Conservation (phyloP, 352 stramenopile species). For the Thraustochytrium striatum region DNA sequence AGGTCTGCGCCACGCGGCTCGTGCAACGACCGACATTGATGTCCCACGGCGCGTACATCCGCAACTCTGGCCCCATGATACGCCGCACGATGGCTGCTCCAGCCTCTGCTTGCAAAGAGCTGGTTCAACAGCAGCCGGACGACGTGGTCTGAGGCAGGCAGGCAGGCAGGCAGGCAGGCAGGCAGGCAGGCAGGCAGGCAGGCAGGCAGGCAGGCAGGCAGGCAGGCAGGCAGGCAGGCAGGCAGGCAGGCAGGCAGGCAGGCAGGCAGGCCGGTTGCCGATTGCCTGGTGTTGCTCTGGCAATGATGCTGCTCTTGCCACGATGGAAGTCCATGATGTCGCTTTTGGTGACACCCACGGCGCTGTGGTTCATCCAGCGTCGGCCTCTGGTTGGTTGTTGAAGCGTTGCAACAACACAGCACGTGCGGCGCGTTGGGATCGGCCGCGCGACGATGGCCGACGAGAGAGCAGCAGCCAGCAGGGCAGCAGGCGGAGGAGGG, state of each 20-base stretch:
- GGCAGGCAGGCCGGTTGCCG: background rate
- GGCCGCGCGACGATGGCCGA: no score
- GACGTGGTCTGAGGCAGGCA: slow-evolving; percentile 75
- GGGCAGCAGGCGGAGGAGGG: no score
- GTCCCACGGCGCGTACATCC: no score
- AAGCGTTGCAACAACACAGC: no score
- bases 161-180: slow-evolving; percentile 46
- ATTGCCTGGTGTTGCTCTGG: slow-evolving; percentile 59
- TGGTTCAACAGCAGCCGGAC: slow-evolving; percentile 91
- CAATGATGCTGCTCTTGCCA: slow-evolving; percentile 66
- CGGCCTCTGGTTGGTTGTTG: background rate
- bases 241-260: background rate
- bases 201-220: background rate
- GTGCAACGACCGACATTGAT: no score
- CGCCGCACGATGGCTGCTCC: no score
- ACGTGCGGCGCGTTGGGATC: no score
- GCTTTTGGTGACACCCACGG: slow-evolving; percentile 56
- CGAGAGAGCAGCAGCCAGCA: no score
- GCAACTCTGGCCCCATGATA: no score
- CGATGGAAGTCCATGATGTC: slow-evolving; percentile 61
- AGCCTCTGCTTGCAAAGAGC: no score
- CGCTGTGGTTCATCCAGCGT: background rate
- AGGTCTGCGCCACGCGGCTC: no score
- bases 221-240: background rate
- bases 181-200: slow-evolving; percentile 5